Percentiles rank a stretch among this genome's conserved stretches.
phyloP scores from a whole-genome alignment of 306 rosid genomes.

The Dryas drummondii region DNA sequence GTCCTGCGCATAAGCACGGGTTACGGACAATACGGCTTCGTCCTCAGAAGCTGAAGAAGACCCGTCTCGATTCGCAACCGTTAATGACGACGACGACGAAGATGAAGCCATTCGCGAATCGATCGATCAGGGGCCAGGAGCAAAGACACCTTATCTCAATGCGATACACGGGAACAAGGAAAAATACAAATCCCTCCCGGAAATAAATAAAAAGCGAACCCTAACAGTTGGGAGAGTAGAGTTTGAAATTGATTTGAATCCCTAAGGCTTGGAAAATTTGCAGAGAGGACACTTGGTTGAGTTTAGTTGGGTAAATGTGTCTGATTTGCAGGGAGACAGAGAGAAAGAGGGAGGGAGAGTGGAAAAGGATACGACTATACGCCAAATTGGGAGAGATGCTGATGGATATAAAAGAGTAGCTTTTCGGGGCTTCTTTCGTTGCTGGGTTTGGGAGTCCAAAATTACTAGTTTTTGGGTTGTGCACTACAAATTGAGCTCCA shows the following conservation, averaged over 20 bases:
- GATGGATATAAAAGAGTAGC: neutral
- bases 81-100: slow-evolving; percentile 36
- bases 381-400: no score
- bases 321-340: slow-evolving; percentile 11
- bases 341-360: slow-evolving; percentile 1
- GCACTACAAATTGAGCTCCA: neutral
- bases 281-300: no score
- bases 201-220: slow-evolving; percentile 11
- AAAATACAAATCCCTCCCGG: slow-evolving; percentile 9
- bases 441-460: slow-evolving; percentile 5
- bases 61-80: slow-evolving; percentile 61
- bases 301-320: slow-evolving; percentile 16
- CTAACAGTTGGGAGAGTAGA: neutral
- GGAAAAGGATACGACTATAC: no score
- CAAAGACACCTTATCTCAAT: slow-evolving; percentile 26
- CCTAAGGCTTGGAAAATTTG: slow-evolving; percentile 27
- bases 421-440: neutral
- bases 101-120: slow-evolving; percentile 70
- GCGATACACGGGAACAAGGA: neutral
- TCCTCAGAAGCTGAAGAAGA: slow-evolving; percentile 52
- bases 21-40: slow-evolving; percentile 54
- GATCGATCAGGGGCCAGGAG: slow-evolving; percentile 40
- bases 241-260: slow-evolving; percentile 3
- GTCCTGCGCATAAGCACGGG: slow-evolving; percentile 69
- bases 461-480: neutral